These are phyloP conservation scores for Anastatica hierochuntica DNA, from an alignment of 345 rosid genomes.

Conservation along the genomic window DNA sequence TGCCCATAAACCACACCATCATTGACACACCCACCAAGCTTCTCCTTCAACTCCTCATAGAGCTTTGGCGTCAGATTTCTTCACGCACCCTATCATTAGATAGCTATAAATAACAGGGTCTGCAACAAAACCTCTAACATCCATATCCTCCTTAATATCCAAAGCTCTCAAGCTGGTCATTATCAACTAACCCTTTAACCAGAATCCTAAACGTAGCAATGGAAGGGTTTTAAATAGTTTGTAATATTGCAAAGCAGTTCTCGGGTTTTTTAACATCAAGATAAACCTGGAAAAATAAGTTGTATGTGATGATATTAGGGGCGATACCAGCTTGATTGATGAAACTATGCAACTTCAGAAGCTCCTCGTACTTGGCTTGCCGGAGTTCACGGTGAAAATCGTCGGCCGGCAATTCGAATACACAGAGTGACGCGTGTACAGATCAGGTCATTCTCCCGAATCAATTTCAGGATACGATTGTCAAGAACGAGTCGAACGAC, in stretches of 20 bases:
- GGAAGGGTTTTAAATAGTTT: conserved; percentile 67
- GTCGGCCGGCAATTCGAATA: conserved; percentile 94
- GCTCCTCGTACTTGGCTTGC: conserved; percentile 59
- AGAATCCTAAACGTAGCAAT: conserved; percentile 63
- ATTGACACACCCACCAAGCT: conserved; percentile 49
- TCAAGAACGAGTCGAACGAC: conserved; percentile 86
- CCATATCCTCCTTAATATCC: conserved; percentile 80
- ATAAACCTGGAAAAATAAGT: conserved; percentile 69
- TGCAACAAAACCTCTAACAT: conserved; percentile 40
- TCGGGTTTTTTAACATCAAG: conserved; percentile 71
- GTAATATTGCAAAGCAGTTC: conserved; percentile 65
- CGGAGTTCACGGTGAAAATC: conserved; percentile 80
- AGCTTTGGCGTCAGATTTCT: conserved; percentile 43
- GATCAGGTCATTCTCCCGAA: conserved; percentile 69
- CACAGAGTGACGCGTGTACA: conserved; percentile 82
- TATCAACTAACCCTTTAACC: conserved; percentile 75
- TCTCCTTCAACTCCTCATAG: conserved; percentile 73
- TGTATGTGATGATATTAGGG: conserved; percentile 65
- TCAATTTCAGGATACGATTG: conserved; percentile 55
- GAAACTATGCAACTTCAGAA: conserved; percentile 68
- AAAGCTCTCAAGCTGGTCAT: conserved; percentile 60
- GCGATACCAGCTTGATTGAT: conserved; percentile 77
- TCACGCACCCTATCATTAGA: conserved; percentile 59
- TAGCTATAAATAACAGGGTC: conserved; percentile 64
- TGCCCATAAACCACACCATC: conserved; percentile 82